These are phyloP conservation scores for Calonectria leucothoes DNA, from an alignment of 2,329 filamentous ascomycete species.

Conservation along the genomic window DNA sequence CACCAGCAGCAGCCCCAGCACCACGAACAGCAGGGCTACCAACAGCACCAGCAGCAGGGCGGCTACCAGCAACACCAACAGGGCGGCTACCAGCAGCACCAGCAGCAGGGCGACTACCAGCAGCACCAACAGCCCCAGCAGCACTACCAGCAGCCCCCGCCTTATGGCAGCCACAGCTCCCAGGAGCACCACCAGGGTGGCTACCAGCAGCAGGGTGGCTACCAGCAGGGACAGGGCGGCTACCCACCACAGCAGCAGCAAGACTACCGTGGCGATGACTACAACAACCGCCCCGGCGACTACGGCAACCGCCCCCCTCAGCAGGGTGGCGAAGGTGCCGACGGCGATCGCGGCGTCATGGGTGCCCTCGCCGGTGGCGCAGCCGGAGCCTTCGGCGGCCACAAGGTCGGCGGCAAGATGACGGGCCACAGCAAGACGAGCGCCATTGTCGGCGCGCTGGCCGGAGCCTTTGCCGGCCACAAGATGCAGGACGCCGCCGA, in stretches of 20 bases:
- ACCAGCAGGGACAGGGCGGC: background rate
- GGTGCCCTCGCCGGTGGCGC: constrained; percentile 54
- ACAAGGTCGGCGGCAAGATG: constrained; percentile 50
- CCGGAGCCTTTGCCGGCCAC: constrained; percentile 55
- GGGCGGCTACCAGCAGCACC: background rate
- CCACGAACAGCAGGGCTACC: background rate
- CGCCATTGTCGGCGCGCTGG: constrained; percentile 53
- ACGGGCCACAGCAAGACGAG: constrained; percentile 46
- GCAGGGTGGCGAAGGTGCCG: constrained; percentile 37
- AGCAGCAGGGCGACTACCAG: background rate
- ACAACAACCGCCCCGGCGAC: background rate
- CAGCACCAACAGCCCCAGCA: background rate
- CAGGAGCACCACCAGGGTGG: background rate
- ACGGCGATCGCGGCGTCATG: constrained; percentile 55
- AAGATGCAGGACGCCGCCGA: constrained; percentile 53
- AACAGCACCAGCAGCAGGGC: background rate
- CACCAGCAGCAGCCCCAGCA: background rate
- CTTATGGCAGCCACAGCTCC: no score
- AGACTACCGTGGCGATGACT: background rate
- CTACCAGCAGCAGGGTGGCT: background rate
- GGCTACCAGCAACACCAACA: background rate
- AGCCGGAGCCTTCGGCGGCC: constrained; percentile 53
- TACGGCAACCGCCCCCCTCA: background rate
- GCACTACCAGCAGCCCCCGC: background rate
- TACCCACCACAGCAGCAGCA: background rate